Base-by-base conservation (phyloP, 306 rosid genomes). In the Fagus crenata region DNA sequence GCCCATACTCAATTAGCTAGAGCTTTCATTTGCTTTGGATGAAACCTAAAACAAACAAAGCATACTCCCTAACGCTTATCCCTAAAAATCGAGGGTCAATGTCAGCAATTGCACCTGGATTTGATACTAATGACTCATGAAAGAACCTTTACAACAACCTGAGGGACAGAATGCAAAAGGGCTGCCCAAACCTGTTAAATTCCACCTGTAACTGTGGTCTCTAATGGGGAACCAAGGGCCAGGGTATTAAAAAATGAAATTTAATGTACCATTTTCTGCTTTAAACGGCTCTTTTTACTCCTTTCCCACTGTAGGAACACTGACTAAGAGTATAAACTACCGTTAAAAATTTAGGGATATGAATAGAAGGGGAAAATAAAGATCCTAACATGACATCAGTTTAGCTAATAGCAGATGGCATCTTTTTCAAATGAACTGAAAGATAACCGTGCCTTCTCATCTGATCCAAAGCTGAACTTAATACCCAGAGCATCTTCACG, bases 381-480 rank as follows among this genome's bases (percentile, higher is more conserved):
- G 64, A 63, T 71, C 74, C 67, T 46, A 53, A 68, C 28, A 54
- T 35, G 13, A 36, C 42, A 14, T 8, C 31, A 33, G 39, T 22
- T 67, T 63, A 68, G 51, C 84, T 80, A 88, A 84, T 81, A 89
- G 83, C 93, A 83, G 81, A 90, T 49, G 15, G 85, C 84, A 82
- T 88, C 85, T 77, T 89, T 88, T 43, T 75, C 84, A 17, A 88
- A 60, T 15, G 85, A 83, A 82, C 87, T 42, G 42, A 92, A 92
- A 11, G 88, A 81, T 67, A 92, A 46, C 77, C 87, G 89, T 39
- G 80, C 37, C 81, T 85, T 80, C 63, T 83, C 75, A 5, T 78
- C 83, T 49, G 96, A 88, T 41, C 96, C 97, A 31, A 95, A 90
- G 87, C 85, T 88, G 79, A 83, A 95, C 77, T 88, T 87, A 49